Conservation (phyloP, 176 grass and related monocot genomes). For the Avena atlantica region DNA sequence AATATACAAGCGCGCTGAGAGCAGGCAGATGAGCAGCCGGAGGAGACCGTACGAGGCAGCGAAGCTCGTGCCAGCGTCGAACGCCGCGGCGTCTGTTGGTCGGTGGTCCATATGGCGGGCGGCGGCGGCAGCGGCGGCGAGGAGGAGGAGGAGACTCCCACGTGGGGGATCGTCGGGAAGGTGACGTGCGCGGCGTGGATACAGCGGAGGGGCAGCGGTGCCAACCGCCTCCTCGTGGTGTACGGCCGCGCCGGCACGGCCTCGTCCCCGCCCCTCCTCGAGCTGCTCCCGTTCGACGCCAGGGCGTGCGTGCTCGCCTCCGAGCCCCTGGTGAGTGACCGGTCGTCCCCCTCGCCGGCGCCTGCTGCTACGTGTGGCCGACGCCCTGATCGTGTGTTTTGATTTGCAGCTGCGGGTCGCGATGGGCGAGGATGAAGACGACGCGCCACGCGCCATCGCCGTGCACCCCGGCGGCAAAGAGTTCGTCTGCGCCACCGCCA, state of each 20-base stretch:
- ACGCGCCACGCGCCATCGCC: conserved; percentile 55
- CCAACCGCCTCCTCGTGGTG: conserved; percentile 48
- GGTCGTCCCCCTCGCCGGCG: background rate
- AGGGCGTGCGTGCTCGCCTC: conserved; percentile 58
- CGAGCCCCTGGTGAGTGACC: conserved; percentile 57
- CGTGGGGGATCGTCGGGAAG: conserved; percentile 29
- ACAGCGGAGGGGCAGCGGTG: conserved; percentile 46
- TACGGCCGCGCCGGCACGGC: conserved; percentile 48
- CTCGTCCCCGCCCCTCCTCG: conserved; percentile 59
- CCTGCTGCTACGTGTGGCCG: background rate
- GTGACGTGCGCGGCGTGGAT: conserved; percentile 76
- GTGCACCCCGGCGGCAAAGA: conserved; percentile 77
- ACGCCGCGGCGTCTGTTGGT: background rate
- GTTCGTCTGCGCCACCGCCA: conserved; percentile 72
- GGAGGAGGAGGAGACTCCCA: background rate
- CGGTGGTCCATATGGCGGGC: conserved; percentile 13
- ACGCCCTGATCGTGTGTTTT: background rate
- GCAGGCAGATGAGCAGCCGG: background rate
- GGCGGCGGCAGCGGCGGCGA: conserved; percentile 8
- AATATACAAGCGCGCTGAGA: background rate
- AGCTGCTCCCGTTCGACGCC: conserved; percentile 75
- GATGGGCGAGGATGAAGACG: conserved; percentile 52
- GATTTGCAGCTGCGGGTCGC: conserved; percentile 52
- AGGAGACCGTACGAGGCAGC: background rate
- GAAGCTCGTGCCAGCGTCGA: background rate